Conservation (phyloP, 2,329 filamentous ascomycete genomes). For the Ophiostoma sp. region DNA sequence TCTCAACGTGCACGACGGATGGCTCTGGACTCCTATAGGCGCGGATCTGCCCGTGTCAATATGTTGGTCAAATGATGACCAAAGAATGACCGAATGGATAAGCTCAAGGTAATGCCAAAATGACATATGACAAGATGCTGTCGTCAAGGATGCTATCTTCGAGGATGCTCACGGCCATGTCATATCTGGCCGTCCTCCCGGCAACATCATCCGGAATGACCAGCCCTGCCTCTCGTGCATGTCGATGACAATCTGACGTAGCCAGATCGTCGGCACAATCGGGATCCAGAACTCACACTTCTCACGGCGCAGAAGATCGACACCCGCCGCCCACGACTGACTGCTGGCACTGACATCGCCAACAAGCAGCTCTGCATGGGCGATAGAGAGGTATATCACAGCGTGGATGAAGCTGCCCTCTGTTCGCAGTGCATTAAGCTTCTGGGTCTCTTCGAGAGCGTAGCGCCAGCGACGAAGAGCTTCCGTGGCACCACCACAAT, state of each 20-base stretch:
- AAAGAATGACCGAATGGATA: too few species aligned
- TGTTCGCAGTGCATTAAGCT: background rate
- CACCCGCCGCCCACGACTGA: slow-evolving; percentile 27
- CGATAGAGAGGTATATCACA: slow-evolving; percentile 31
- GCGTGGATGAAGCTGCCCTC: slow-evolving; percentile 28
- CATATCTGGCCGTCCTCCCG: slow-evolving; percentile 16
- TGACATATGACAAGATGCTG: too few species aligned
- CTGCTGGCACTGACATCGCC: slow-evolving; percentile 23
- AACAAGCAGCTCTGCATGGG: slow-evolving; percentile 29
- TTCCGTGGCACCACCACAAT: background rate
- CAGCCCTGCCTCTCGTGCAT: slow-evolving; percentile 30
- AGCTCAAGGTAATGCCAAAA: too few species aligned
- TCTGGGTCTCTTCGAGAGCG: slow-evolving; percentile 22
- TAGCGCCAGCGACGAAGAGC: slow-evolving; percentile 18
- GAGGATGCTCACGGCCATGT: slow-evolving; percentile 10
- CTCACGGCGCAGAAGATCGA: slow-evolving; percentile 25
- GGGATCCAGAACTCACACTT: slow-evolving; percentile 34
- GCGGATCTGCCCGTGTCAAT: background rate
- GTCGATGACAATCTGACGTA: slow-evolving; percentile 29
- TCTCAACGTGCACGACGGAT: background rate
- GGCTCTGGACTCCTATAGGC: background rate
- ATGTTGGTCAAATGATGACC: background rate
- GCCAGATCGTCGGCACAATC: slow-evolving; percentile 31
- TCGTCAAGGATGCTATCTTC: too few species aligned
- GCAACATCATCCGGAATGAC: slow-evolving; percentile 32